phyloP scores from a whole-genome alignment of 306 rosid species.

The Trifolium subterraneum region DNA sequence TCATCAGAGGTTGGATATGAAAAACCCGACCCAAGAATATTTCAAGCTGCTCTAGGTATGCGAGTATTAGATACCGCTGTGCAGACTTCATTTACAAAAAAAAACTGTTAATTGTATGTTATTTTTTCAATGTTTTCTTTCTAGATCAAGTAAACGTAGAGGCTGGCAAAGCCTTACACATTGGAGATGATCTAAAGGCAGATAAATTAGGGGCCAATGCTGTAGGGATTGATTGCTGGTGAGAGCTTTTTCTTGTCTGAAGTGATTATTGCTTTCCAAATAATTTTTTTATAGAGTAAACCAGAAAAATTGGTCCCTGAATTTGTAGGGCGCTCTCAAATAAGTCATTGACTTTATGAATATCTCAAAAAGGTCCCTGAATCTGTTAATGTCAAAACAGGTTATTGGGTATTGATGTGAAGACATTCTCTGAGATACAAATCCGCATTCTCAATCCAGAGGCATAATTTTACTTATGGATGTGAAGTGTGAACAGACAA shows the following conservation, averaged over 20 bases:
- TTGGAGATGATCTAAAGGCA: conserved; percentile 85
- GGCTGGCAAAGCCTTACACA: conserved; percentile 77
- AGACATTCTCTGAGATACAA: conserved; percentile 69
- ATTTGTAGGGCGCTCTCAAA: too few relatives aligned
- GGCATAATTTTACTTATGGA: conserved; percentile 22
- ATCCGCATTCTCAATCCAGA: conserved; percentile 54
- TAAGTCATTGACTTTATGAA: too few relatives aligned
- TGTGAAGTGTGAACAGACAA: not conserved
- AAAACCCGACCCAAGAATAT: conserved; percentile 88
- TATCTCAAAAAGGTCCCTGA: too few relatives aligned
- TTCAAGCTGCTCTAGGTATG: conserved; percentile 86
- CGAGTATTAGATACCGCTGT: conserved; percentile 1
- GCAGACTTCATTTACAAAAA: conserved; percentile 12
- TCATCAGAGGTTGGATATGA: conserved; percentile 94
- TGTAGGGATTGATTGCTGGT: conserved; percentile 91
- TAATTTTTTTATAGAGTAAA: not conserved
- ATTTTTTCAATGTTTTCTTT: conserved; percentile 15
- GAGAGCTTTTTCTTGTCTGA: conserved; percentile 41
- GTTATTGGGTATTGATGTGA: conserved; percentile 90
- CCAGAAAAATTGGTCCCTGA: too few relatives aligned
- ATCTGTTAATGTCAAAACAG: conserved; percentile 48
- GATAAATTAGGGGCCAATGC: conserved; percentile 82
- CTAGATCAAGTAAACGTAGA: conserved; percentile 71
- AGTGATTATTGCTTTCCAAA: conserved; percentile 5
- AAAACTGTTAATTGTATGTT: conserved; percentile 2